Conservation (phyloP, 192 early-diverging fungal species). For the Coemansia sp. region DNA sequence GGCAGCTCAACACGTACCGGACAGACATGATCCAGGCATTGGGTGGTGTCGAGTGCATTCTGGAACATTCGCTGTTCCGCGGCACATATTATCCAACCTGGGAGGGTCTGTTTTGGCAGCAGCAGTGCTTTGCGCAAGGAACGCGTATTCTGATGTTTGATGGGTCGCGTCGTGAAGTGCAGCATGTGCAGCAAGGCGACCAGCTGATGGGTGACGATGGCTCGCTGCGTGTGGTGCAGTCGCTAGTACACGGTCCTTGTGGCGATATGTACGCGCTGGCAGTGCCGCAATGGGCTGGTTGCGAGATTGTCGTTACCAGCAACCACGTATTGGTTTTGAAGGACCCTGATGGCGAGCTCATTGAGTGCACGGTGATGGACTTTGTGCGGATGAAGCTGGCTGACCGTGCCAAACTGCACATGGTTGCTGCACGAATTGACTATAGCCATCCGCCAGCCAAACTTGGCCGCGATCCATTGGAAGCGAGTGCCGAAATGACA, state of each 20-base stretch:
- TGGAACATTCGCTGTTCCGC: conserved; percentile 98
- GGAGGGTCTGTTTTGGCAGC: conserved; percentile 98
- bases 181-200: conserved; percentile 43
- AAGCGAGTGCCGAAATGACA: conserved; percentile 13
- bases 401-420: conserved; percentile 7
- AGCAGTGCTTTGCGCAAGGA: conserved; percentile 55
- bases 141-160: conserved; percentile 54
- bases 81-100: conserved; percentile 97
- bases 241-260: conserved; percentile 22
- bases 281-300: conserved; percentile 17
- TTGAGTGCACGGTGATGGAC: conserved; percentile 21
- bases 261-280: conserved; percentile 30
- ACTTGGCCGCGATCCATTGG: conserved; percentile 16
- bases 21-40: conserved; percentile 99
- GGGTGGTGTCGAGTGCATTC: conserved; percentile 97
- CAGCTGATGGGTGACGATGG: conserved; percentile 55
- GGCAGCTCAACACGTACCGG: conserved; percentile 96
- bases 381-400: conserved; percentile 4
- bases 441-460: neutral
- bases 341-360: neutral
- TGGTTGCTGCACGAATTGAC: conserved; percentile 19
- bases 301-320: conserved; percentile 21
- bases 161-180: conserved; percentile 38
- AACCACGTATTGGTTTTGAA: conserved; percentile 42
- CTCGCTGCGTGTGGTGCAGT: conserved; percentile 43